These are phyloP conservation scores for Globisporangium mamillatum DNA, from an alignment of 352 stramenopile genomes.

Conservation along the genomic window DNA sequence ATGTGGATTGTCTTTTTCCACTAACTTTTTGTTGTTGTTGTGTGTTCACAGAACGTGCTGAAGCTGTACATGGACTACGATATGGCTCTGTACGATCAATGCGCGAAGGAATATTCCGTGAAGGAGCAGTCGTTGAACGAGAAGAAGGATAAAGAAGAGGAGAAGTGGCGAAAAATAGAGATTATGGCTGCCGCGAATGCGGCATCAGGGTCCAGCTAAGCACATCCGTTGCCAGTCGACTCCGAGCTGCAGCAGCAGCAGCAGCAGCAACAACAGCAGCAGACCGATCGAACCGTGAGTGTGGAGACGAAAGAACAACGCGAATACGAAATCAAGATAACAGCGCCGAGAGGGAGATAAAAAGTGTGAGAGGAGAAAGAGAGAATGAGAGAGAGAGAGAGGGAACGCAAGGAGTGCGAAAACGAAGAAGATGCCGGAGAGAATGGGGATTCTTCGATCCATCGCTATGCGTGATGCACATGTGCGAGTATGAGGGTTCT, in stretches of 20 bases:
- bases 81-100: conserved; percentile 92
- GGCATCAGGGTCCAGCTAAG: conserved; percentile 32
- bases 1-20: neutral
- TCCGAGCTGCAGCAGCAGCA: conserved; percentile 16
- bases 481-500: conserved; percentile 17
- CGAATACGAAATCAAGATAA: conserved; percentile 8
- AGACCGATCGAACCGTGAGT: conserved; percentile 3
- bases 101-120: conserved; percentile 80
- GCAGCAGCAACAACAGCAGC: neutral
- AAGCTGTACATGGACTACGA: conserved; percentile 95
- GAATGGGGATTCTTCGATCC: conserved; percentile 10
- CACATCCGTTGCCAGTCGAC: neutral
- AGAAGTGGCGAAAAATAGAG: conserved; percentile 94
- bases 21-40: conserved; percentile 7
- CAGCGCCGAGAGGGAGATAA: conserved; percentile 15
- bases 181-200: conserved; percentile 78
- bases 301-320: conserved; percentile 7
- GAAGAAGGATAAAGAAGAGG: conserved; percentile 75
- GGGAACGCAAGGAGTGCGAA: neutral
- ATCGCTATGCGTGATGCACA: conserved; percentile 18
- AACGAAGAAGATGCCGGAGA: neutral
- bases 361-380: conserved; percentile 12
- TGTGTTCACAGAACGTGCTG: conserved; percentile 63
- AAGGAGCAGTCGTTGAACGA: conserved; percentile 71
- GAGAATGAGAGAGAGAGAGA: conserved; percentile 13